Evolutionary conservation across 192 early-diverging fungal species (phyloP).

Genomic region (Chytriomyces sp.): DNA sequence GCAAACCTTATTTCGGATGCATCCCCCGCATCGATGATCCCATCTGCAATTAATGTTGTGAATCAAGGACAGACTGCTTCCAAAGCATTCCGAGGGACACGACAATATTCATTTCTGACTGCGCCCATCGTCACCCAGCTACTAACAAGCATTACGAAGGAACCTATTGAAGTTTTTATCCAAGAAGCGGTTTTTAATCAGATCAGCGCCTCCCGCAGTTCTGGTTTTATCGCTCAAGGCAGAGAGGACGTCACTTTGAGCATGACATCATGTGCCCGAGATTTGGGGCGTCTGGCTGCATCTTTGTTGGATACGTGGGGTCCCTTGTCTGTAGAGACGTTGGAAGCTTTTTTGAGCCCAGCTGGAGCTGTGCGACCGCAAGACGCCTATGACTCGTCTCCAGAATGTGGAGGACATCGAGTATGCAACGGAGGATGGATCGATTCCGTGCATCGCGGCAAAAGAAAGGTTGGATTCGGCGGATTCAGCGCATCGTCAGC

Average conservation of each 20-base stretch:
- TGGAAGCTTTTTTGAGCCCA: slow-evolving; percentile 3
- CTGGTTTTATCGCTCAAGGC: slow-evolving; percentile 9
- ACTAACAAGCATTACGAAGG: not conserved
- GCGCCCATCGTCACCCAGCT: not conserved
- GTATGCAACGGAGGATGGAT: slow-evolving; percentile 20
- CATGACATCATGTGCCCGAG: slow-evolving; percentile 5
- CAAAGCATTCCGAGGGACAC: not conserved
- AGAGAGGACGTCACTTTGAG: slow-evolving; percentile 18
- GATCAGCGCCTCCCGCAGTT: slow-evolving; percentile 17
- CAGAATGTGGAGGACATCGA: not conserved
- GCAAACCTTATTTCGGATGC: not conserved
- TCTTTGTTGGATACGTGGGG: slow-evolving; percentile 24
- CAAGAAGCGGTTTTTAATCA: slow-evolving; percentile 20
- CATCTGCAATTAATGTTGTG: not conserved
- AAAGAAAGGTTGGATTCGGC: slow-evolving; percentile 13
- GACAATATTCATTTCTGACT: slow-evolving; percentile 14
- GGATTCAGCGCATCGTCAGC: not conserved
- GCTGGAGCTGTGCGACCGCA: not conserved
- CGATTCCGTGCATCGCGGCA: slow-evolving; percentile 9
- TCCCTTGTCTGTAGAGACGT: not conserved
- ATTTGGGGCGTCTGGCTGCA: slow-evolving; percentile 12
- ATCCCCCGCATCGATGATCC: not conserved
- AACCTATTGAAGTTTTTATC: slow-evolving; percentile 11
- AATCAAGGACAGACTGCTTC: not conserved
- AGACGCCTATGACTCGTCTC: not conserved